A percentile compares a stretch with the other conserved stretches of the same genome.
These are phyloP conservation scores for Hypoxylon fragiforme DNA, from an alignment of 495 filamentous ascomycete species.

Conservation along the genomic window DNA sequence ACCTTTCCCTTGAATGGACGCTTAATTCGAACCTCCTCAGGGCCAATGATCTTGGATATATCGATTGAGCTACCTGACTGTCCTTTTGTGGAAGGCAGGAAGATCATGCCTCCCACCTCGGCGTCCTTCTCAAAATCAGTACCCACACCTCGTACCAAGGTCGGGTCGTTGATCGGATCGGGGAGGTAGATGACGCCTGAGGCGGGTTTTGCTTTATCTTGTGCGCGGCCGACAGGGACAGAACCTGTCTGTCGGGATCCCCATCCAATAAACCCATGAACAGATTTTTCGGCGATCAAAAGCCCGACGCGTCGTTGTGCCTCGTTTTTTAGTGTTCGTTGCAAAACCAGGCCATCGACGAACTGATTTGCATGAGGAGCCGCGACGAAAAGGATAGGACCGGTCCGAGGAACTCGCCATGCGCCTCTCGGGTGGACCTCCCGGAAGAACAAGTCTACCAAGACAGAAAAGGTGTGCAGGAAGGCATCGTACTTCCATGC, in stretches of 20 bases:
- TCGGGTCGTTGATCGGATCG: conserved; percentile 80
- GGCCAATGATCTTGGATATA: conserved; percentile 75
- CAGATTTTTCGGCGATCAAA: conserved; percentile 92
- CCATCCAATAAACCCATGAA: conserved; percentile 85
- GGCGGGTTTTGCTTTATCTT: conserved; percentile 82
- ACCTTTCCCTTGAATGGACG: conserved; percentile 76
- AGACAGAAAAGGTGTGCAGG: conserved; percentile 79
- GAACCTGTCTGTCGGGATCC: conserved; percentile 77
- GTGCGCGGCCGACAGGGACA: conserved; percentile 84
- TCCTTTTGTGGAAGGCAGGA: conserved; percentile 81
- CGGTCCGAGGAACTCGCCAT: conserved; percentile 86
- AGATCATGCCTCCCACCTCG: conserved; percentile 78
- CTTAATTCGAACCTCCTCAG: conserved; percentile 83
- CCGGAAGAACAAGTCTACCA: conserved; percentile 94
- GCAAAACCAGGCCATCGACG: conserved; percentile 91
- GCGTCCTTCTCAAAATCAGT: conserved; percentile 80
- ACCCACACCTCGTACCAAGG: conserved; percentile 80
- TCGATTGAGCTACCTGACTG: conserved; percentile 72
- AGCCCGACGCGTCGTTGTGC: conserved; percentile 86
- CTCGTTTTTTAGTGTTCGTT: conserved; percentile 83
- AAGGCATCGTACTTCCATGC: conserved; percentile 80
- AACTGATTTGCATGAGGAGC: conserved; percentile 99
- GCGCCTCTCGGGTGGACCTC: conserved; percentile 93
- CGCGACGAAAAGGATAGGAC: conserved; percentile 94
- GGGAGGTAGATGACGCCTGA: conserved; percentile 87